Percentiles rank a stretch among this genome's conserved stretches.
Evolutionary conservation across 208 protist species (phyloP).

Genomic region (Trypanosoma cruzi): DNA sequence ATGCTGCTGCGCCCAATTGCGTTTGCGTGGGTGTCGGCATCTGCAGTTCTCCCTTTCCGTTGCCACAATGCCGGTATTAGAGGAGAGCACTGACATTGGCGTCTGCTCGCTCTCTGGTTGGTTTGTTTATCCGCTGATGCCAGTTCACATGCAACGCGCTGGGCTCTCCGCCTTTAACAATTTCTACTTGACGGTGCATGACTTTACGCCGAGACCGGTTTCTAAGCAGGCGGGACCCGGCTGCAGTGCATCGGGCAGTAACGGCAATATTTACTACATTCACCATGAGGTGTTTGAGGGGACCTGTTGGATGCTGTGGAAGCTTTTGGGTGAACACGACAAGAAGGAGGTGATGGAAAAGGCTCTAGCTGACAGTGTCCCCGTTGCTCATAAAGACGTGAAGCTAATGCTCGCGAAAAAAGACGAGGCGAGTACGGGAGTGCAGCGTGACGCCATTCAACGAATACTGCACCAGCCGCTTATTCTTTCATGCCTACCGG

Average conservation of each 20-base stretch:
- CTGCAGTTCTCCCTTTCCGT: constrained; percentile 26
- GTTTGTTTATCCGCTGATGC: constrained; percentile 40
- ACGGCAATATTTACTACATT: constrained; percentile 15
- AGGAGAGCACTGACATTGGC: constrained; percentile 25
- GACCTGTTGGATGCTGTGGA: constrained; percentile 1
- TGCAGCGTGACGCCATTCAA: not conserved
- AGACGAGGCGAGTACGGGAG: not conserved
- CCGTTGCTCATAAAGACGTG: not conserved
- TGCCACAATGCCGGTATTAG: constrained; percentile 27
- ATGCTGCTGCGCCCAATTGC: constrained; percentile 26
- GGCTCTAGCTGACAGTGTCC: not conserved
- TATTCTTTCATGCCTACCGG: not conserved
- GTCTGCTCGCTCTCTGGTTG: constrained; percentile 29
- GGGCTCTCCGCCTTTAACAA: constrained; percentile 43
- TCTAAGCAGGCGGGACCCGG: not conserved
- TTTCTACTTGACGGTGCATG: constrained; percentile 34
- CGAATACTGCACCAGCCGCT: not conserved
- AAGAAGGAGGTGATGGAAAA: not conserved
- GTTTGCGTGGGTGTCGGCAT: constrained; percentile 21
- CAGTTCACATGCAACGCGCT: constrained; percentile 30
- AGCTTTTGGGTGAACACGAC: not conserved
- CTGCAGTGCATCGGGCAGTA: not conserved
- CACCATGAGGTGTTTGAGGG: constrained; percentile 4
- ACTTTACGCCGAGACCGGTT: constrained; percentile 14
- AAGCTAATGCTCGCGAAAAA: not conserved